Evolutionary conservation across 495 filamentous ascomycete species (phyloP), one percentile per base, ranked within the genome.

Genomic region (Penicillium fimorum): DNA sequence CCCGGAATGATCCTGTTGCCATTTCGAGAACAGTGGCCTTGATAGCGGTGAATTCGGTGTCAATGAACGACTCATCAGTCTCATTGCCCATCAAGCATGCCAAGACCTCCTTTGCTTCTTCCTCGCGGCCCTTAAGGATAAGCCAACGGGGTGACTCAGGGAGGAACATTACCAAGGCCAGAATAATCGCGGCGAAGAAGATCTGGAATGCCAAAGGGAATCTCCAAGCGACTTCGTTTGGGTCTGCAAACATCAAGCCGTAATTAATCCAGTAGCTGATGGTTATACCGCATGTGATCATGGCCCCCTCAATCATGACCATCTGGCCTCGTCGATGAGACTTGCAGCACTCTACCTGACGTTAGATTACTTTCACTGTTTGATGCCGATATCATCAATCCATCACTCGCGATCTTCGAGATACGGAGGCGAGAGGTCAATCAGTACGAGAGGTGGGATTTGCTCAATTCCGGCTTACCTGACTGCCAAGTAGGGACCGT

Each of bases 401-500:
- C 13, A 37, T 37, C 33, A 7, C 18, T 13, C 18, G n/a, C 12
- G 20, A 8, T 27, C n/a, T 9, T 24, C n/a, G 18, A 15, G 6
- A 20, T 11, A 33, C 13, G 41, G 15, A 22, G 35, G 13, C 27
- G n/a, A 6, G 9, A 18, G 3, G 20, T 9, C 1, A 8, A 24
- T 40, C 35, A 11, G 35, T 8, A 47, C 9, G 29, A 2, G 20
- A 11, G 20, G 22, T 6, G 25, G 3, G 24, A 32, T 45, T 17
- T 11, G 8, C n/a, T 47, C 11, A 17, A 29, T 22, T 15, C 17
- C 5, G 29, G 33, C 52, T 24, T 47, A 55, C 52, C 65, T 1
- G 87, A 88, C 61, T 91, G 88, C 87, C 87, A 92, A 1, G 85
- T 87, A 0, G 89, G 88, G 12, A 90, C 83, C 1, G 83, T 87